Evolutionary conservation across 2,329 filamentous ascomycete genomes (phyloP), one percentile per base, ranked within the genome.

Genomic region (Alternaria consortialis): DNA sequence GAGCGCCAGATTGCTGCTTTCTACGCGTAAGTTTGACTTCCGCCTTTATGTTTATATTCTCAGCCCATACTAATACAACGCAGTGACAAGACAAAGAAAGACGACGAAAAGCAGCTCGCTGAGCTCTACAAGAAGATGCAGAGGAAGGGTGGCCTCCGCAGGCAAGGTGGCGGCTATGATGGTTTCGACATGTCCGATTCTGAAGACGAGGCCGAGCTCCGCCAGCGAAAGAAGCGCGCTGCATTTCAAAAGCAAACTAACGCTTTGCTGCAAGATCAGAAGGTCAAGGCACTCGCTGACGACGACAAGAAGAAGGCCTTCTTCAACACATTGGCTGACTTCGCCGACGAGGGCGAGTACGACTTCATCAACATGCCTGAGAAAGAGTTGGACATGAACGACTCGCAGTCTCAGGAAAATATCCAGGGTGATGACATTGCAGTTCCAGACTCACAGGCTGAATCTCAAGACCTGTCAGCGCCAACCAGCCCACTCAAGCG

Each of bases 241-340:
- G 92, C 97, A 73, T 97, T 97, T 78, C 91, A 91, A 36, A 92
- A 92, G 80, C 96, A 97, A 91, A 91, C 93, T 58, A 93, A 93
- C 77, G 91, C 94, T 7, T 85, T 99, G 8, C 86, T 97, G 47
- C 85, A 91, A 25, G 94, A 98, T 72, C 94, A 97, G 77, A 92
- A 93, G 37, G 88, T 99, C 69, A 92, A 91, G 74, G 94, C 94
- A 78, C 92, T 98, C 64, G 93, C 92, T 34, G 89, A 93, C 75
- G 93, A 96, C 71, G 92, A 92, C 2, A 94, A 94, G 75, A 94
- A 93, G 75, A 86, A 91, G 63, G 95, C 95, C 0, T 99, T 99
- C 81, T 85, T 99, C 69, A 89, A 89, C 66, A 93, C 93, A 7
- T 91, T 99, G 53, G 93, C 97, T 71, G 94, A 97, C 74, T 87